Base-by-base conservation (phyloP, 176 grass and related monocot species). In the Bonia amplexicaulis region DNA sequence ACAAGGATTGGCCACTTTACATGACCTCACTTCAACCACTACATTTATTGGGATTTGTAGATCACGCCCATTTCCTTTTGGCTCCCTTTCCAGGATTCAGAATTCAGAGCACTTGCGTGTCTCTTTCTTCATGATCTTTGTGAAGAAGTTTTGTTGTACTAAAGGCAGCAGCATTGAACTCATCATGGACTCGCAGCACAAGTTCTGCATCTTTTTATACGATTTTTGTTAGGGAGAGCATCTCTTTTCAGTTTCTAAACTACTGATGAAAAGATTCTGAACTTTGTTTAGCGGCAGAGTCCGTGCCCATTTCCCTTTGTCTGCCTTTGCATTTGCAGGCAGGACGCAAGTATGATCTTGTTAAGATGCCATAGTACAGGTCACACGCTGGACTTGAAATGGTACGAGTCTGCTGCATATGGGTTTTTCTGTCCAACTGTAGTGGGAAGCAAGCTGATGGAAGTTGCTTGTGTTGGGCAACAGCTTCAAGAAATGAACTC, bases 1-100 rank as follows among this genome's bases (percentile, higher is more conserved):
- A 84, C 77, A 82, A 85, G 82, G 60, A 84, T 80, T 69, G 85
- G 55, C 66, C 65, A 44, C 82, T 82, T 91, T 77, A 66, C 78
- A 78, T 78, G 90, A 82, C 86, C 77, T 85, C 89, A 87, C 84
- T 68, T 54, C 58, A 90, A 87, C 89, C 9, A 81, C 78, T 82
- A 52, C 86, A 88, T 88, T 87, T 90, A 90, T 87, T 76, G 89
- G 69, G 89, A 86, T 87, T 87, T 84, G 85, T 79, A 42, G 80
- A 79, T 84, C 85, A 84, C 62, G 75, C 80, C 49, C 74, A 41
- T 26, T 55, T 60, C 22, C 66, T 86, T 78, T 90, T 67, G 62
- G 67, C 13, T 1, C 9, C 59, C 67, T 90, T 83, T 79, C 59
- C 74, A 66, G 54, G 59, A 84, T 87, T 77, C 80, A 90, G 74